Percentiles rank a stretch among this genome's conserved stretches.
phyloP scores from a whole-genome alignment of 345 rosid species.

The Heritiera littoralis region DNA sequence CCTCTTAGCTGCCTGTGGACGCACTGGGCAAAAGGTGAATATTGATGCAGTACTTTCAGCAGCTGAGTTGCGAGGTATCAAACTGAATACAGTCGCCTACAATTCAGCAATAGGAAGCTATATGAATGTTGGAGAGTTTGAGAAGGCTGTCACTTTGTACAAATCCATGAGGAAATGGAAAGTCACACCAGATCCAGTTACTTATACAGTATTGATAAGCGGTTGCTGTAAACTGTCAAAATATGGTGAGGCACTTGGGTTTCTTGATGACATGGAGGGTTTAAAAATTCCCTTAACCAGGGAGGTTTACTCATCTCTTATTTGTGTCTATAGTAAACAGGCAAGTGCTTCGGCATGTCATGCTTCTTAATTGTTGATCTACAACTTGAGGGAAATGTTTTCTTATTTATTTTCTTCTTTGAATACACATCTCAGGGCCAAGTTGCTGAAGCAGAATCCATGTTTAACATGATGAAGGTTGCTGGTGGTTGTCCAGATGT shows the following conservation, averaged over 20 bases:
- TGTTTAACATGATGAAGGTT: conserved; percentile 70
- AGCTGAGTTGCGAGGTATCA: conserved; percentile 73
- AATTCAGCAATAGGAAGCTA: conserved; percentile 90
- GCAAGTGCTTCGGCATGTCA: conserved; percentile 41
- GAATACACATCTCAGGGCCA: conserved; percentile 50
- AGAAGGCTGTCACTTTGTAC: conserved; percentile 66
- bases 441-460: conserved; percentile 72
- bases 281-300: conserved; percentile 62
- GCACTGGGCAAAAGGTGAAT: conserved; percentile 66
- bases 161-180: conserved; percentile 68
- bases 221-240: conserved; percentile 76
- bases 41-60: conserved; percentile 78
- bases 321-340: conserved; percentile 78
- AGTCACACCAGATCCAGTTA: conserved; percentile 69
- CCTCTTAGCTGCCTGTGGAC: conserved; percentile 84
- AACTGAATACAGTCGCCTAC: conserved; percentile 75
- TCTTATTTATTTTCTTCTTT: conserved; percentile 15
- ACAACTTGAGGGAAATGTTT: conserved; percentile 10
- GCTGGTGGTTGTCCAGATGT: conserved; percentile 75
- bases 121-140: conserved; percentile 78
- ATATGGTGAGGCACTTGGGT: conserved; percentile 68
- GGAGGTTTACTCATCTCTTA: conserved; percentile 76
- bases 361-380: conserved; percentile 1
- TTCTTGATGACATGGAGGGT: conserved; percentile 63
- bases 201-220: conserved; percentile 77